phyloP scores from a whole-genome alignment of 768 basidiomycete genomes.

The Pleurotus djamor region DNA sequence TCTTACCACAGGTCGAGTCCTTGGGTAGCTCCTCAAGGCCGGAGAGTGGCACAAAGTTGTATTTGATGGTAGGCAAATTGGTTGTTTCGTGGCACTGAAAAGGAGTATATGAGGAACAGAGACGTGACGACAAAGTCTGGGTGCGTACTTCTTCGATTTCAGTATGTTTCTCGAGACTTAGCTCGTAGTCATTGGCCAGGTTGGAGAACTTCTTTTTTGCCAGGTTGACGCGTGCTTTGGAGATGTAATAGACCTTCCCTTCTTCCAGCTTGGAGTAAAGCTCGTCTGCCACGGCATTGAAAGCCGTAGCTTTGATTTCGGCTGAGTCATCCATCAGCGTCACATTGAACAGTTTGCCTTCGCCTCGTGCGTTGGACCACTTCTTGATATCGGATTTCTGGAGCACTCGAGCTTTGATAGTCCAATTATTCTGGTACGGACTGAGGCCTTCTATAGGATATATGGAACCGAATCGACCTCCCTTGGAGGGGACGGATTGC shows the following conservation, averaged over 20 bases:
- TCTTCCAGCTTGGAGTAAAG: constrained; percentile 86
- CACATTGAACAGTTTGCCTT: constrained; percentile 92
- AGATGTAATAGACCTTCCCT: constrained; percentile 90
- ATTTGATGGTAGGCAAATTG: constrained; percentile 80
- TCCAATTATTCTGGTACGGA: constrained; percentile 99
- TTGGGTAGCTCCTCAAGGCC: constrained; percentile 64
- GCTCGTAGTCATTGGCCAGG: constrained; percentile 89
- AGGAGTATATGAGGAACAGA: not conserved
- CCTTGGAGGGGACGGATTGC: constrained; percentile 17
- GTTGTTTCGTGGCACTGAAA: constrained; percentile 77
- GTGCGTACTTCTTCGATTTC: constrained; percentile 76
- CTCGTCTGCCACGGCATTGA: constrained; percentile 82
- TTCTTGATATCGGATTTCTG: constrained; percentile 85
- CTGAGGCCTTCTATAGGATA: constrained; percentile 93
- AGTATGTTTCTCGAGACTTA: constrained; percentile 79
- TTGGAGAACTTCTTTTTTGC: constrained; percentile 97
- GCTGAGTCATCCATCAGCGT: constrained; percentile 95
- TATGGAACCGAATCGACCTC: constrained; percentile 30
- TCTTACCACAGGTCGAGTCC: constrained; percentile 80
- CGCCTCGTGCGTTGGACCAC: constrained; percentile 89
- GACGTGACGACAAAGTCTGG: not conserved
- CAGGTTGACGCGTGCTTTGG: constrained; percentile 88
- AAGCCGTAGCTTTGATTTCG: constrained; percentile 88
- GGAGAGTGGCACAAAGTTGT: constrained; percentile 71
- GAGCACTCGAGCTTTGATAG: constrained; percentile 91